Conservation (phyloP, 306 rosid genomes). For the Prinsepia uniflora region DNA sequence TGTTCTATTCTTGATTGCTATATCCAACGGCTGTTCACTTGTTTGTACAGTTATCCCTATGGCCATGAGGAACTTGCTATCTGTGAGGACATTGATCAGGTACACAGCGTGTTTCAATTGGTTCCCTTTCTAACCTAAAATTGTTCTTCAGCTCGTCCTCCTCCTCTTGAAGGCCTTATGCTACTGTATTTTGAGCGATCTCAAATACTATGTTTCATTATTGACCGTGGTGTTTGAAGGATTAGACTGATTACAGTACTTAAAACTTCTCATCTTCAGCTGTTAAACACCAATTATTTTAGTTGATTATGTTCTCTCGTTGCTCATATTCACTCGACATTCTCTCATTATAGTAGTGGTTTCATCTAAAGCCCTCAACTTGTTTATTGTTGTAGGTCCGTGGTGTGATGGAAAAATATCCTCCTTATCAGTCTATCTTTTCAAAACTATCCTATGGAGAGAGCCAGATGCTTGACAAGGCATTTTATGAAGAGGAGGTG, state of each 20-base stretch:
- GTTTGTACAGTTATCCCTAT: constrained; percentile 68
- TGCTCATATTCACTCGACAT: neutral
- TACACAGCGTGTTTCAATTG: constrained; percentile 28
- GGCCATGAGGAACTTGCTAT: constrained; percentile 96
- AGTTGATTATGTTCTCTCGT: neutral
- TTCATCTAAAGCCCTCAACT: neutral
- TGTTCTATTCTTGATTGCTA: constrained; percentile 22
- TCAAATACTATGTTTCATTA: neutral
- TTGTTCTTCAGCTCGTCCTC: neutral
- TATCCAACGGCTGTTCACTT: constrained; percentile 22
- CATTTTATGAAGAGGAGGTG: constrained; percentile 99
- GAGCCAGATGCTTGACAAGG: constrained; percentile 96
- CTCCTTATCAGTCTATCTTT: constrained; percentile 89
- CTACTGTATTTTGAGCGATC: neutral
- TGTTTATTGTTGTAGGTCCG: constrained; percentile 57
- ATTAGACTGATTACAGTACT: neutral
- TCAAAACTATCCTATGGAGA: constrained; percentile 90
- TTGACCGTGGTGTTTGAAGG: neutral
- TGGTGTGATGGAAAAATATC: constrained; percentile 84
- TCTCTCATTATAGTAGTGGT: neutral
- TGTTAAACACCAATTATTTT: neutral
- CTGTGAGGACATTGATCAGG: constrained; percentile 98
- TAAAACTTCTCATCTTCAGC: neutral
- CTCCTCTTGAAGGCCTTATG: neutral
- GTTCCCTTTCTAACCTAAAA: constrained; percentile 7